Conservation (phyloP, 2,329 filamentous ascomycete species). For the Ophidiomyces ophidiicola region DNA sequence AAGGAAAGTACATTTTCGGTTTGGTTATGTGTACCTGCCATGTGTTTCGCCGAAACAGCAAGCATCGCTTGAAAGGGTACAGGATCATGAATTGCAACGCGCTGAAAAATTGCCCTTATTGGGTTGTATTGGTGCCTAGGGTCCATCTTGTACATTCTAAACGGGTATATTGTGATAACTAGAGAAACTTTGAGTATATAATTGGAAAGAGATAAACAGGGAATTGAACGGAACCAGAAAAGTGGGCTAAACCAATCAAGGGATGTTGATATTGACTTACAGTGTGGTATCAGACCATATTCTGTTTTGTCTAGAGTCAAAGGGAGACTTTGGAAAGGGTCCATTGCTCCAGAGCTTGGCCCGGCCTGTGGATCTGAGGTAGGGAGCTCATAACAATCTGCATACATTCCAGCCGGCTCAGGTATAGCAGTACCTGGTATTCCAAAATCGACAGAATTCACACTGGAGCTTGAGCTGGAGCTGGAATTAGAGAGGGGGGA, state of each 20-base stretch:
- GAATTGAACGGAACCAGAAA: not conserved
- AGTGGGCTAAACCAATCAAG: not conserved
- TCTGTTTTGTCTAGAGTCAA: slow-evolving; percentile 19
- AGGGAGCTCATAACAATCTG: slow-evolving; percentile 1
- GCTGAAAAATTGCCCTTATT: slow-evolving; percentile 24
- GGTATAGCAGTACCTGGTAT: not conserved
- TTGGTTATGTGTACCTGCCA: slow-evolving; percentile 23
- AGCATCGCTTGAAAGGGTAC: slow-evolving; percentile 26
- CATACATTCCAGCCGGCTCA: not conserved
- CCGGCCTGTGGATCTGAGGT: slow-evolving; percentile 14
- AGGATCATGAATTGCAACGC: slow-evolving; percentile 22
- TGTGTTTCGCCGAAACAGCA: slow-evolving; percentile 25
- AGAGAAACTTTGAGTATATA: slow-evolving; percentile 16
- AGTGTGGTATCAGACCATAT: slow-evolving; percentile 24
- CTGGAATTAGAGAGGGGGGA: not conserved
- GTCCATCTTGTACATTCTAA: slow-evolving; percentile 27
- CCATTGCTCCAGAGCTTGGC: slow-evolving; percentile 16
- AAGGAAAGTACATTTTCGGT: slow-evolving; percentile 24
- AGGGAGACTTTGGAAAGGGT: slow-evolving; percentile 23
- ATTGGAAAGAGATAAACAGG: not conserved
- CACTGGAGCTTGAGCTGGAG: slow-evolving; percentile 1
- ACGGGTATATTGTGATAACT: slow-evolving; percentile 26
- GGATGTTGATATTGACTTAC: slow-evolving; percentile 17
- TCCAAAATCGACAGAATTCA: slow-evolving; percentile 1
- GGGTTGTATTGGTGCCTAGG: slow-evolving; percentile 21